A percentile compares a stretch with the other conserved stretches of the same genome.
Evolutionary conservation across 306 rosid species (phyloP).

Genomic region (Macrotyloma uniflorum): DNA sequence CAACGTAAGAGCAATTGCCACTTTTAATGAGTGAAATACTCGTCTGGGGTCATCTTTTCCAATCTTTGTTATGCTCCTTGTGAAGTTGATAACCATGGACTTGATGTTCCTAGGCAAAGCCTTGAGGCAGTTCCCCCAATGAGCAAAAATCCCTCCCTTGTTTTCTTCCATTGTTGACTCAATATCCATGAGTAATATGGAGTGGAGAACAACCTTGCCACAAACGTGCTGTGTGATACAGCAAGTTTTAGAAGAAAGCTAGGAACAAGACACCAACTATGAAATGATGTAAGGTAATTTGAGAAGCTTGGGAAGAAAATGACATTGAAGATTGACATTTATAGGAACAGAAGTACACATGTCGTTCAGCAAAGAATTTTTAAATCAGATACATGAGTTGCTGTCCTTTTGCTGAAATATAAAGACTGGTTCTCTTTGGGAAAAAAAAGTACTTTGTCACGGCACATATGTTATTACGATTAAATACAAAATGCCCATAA

Average conservation of each 20-base stretch:
- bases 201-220: background rate
- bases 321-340: constrained; percentile 39
- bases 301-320: constrained; percentile 42
- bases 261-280: background rate
- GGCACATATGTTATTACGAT: constrained; percentile 27
- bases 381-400: constrained; percentile 44
- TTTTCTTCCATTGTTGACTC: constrained; percentile 46
- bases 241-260: constrained; percentile 14
- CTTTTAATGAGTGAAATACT: constrained; percentile 86
- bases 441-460: constrained; percentile 31
- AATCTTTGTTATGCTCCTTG: constrained; percentile 54
- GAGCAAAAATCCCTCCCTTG: constrained; percentile 26
- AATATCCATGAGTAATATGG: constrained; percentile 54
- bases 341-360: constrained; percentile 43
- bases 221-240: background rate
- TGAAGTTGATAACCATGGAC: constrained; percentile 44
- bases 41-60: constrained; percentile 91
- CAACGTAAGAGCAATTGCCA: constrained; percentile 84
- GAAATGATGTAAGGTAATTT: background rate
- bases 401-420: constrained; percentile 45
- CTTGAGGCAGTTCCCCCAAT: constrained; percentile 32
- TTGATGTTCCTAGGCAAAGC: constrained; percentile 45
- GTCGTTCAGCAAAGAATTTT: constrained; percentile 28
- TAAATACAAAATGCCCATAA: constrained; percentile 43
- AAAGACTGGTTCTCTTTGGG: constrained; percentile 14